Conservation (phyloP, 2,329 filamentous ascomycete species). For the Zymoseptoria pseudotritici region DNA sequence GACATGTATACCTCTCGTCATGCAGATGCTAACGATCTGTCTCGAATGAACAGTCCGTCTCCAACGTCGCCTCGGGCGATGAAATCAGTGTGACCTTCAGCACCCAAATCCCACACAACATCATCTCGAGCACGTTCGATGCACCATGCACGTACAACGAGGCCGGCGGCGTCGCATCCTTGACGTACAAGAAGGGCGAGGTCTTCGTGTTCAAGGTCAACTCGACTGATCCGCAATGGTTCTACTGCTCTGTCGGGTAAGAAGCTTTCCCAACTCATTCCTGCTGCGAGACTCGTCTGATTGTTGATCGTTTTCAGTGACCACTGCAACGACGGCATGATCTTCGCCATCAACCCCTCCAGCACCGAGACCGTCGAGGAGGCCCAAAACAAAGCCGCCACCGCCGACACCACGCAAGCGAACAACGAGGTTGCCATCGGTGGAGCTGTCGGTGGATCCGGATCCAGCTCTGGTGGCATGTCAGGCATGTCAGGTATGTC, state of each 20-base stretch:
- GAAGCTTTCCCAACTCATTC: not conserved
- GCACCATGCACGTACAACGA: conserved; percentile 4
- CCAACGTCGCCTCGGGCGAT: conserved; percentile 4
- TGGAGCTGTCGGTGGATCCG: not conserved
- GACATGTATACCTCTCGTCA: no score
- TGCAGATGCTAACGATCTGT: not conserved
- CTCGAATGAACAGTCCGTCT: not conserved
- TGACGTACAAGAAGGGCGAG: conserved; percentile 2
- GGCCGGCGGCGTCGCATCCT: conserved; percentile 1
- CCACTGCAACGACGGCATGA: conserved; percentile 7
- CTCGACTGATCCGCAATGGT: conserved; percentile 1
- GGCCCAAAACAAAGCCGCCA: not conserved
- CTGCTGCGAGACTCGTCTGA: no score
- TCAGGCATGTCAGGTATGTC: not conserved
- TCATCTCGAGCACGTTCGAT: conserved; percentile 3
- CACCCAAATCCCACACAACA: not conserved
- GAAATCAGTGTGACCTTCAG: conserved; percentile 3
- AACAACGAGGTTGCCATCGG: not conserved
- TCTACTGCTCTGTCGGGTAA: conserved; percentile 3
- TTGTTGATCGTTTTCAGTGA: not conserved
- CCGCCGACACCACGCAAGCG: not conserved
- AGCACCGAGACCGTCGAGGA: not conserved
- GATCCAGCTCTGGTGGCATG: not conserved
- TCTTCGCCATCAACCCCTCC: conserved; percentile 4
- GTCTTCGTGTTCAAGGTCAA: conserved; percentile 7